Base-by-base conservation (phyloP, 1,284 basidiomycete genomes). In the Pterulicium gracile region DNA sequence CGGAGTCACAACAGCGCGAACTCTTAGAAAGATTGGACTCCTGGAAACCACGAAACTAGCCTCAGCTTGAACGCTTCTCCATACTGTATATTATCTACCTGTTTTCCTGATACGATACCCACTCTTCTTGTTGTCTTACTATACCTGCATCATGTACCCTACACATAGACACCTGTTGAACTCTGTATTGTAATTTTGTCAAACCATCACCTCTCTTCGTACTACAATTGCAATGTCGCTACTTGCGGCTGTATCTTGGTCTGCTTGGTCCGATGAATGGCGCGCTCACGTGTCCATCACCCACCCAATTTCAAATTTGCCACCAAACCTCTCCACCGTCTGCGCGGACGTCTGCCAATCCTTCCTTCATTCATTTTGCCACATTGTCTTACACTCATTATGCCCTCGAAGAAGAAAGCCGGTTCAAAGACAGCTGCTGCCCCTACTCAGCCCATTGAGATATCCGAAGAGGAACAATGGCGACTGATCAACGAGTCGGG, bases 381-480 rank as follows among this genome's bases (percentile, higher is more conserved):
- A 23, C n/a, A 15, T 42, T 17, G 14, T 49, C 21, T 14, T 17
- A 19, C 47, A 41, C n/a, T 36, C 24, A 4, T 39, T 36, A 70
- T 73, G 71, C 61, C 63, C 15, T 70, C 56, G 49, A 67, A 61
- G 44, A 65, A 66, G 44, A 69, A 68, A 51, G 42, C 48, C 49
- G 47, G 50, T 54, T 47, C 48, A 40, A 56, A 50, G 44, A 48
- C 47, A 46, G 45, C 52, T 34, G 32, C 51, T 18, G 19, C 56
- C 40, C 44, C 44, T 48, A 49, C 24, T 42, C 53, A 19, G 39
- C 46, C 21, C 56, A 60, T 70, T 46, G 70, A 81, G 43, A 77
- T 89, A 24, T 59, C 83, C 2, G 77, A 84, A 57, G 75, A 80
- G 1, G 86, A 89, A 56, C 77, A 88, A 69, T 80, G 79, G 81